Conservation (phyloP, 306 rosid genomes). For the Cucumis hystrix region DNA sequence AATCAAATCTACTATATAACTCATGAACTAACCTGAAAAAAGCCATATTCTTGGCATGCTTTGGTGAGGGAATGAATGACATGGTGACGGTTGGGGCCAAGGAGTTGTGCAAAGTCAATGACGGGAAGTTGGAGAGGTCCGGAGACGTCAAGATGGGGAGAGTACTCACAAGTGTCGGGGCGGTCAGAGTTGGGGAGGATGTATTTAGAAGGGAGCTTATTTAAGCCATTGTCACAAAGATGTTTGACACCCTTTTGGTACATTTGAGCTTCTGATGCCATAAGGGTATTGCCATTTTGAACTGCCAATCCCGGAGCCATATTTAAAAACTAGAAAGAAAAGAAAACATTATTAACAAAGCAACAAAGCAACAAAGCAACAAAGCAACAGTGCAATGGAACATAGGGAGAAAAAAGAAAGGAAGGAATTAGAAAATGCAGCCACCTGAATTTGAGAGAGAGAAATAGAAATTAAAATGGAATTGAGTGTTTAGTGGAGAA, state of each 20-base stretch:
- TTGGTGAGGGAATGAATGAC: conserved; percentile 40
- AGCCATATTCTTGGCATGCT: conserved; percentile 56
- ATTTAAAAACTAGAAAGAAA: neutral
- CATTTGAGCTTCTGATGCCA: conserved; percentile 2
- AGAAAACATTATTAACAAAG: neutral
- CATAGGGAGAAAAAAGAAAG: neutral
- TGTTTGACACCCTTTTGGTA: conserved; percentile 66
- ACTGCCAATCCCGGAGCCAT: conserved; percentile 23
- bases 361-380: too few relatives aligned
- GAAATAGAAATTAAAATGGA: neutral
- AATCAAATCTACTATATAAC: neutral
- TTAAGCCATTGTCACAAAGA: conserved; percentile 43
- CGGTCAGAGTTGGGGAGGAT: conserved; percentile 51
- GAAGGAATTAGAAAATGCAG: neutral
- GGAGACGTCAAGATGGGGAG: neutral
- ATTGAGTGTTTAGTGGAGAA: neutral
- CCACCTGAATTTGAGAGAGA: neutral
- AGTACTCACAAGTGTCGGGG: conserved; percentile 3
- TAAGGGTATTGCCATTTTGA: neutral
- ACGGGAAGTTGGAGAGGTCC: conserved; percentile 31
- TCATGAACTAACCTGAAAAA: conserved; percentile 40
- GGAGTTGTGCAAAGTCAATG: conserved; percentile 53
- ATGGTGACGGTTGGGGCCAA: conserved; percentile 40
- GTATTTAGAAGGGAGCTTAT: conserved; percentile 44
- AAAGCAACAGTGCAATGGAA: neutral